phyloP scores from a whole-genome alignment of 352 stramenopile species.

The Phytophthora palmivora region DNA sequence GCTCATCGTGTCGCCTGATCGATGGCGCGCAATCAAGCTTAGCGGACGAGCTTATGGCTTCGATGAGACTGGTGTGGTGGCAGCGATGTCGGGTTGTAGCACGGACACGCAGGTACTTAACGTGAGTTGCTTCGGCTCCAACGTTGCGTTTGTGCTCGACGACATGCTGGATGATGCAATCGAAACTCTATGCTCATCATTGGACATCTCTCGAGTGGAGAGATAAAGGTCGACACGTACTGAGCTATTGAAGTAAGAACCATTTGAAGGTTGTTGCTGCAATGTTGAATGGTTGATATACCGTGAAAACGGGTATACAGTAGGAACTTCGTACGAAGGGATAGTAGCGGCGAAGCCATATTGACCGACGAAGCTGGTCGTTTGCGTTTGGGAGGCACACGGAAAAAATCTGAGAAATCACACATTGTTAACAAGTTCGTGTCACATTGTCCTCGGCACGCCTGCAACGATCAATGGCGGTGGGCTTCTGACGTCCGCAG shows the following conservation, averaged over 20 bases:
- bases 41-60: slow-evolving; percentile 84
- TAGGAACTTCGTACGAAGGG: slow-evolving; percentile 25
- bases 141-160: slow-evolving; percentile 86
- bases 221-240: slow-evolving; percentile 39
- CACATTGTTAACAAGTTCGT: slow-evolving; percentile 47
- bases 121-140: slow-evolving; percentile 86
- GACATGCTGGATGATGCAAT: slow-evolving; percentile 78
- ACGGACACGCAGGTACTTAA: slow-evolving; percentile 88
- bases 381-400: slow-evolving; percentile 15
- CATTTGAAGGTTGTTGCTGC: slow-evolving; percentile 10
- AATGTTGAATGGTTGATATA: slow-evolving; percentile 18
- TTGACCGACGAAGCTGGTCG: slow-evolving; percentile 15
- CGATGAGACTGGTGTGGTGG: slow-evolving; percentile 87
- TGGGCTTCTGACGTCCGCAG: slow-evolving; percentile 5
- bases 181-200: slow-evolving; percentile 64
- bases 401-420: slow-evolving; percentile 30
- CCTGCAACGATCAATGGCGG: slow-evolving; percentile 12
- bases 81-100: slow-evolving; percentile 84
- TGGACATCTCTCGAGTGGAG: slow-evolving; percentile 76
- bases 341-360: slow-evolving; percentile 17
- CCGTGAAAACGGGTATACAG: slow-evolving; percentile 29
- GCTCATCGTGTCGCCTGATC: slow-evolving; percentile 86
- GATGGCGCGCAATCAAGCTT: slow-evolving; percentile 88
- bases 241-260: slow-evolving; percentile 9
- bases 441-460: slow-evolving; percentile 24